Evolutionary conservation across 2,329 filamentous ascomycete genomes (phyloP).

Genomic region (Calonectria hongkongensis): DNA sequence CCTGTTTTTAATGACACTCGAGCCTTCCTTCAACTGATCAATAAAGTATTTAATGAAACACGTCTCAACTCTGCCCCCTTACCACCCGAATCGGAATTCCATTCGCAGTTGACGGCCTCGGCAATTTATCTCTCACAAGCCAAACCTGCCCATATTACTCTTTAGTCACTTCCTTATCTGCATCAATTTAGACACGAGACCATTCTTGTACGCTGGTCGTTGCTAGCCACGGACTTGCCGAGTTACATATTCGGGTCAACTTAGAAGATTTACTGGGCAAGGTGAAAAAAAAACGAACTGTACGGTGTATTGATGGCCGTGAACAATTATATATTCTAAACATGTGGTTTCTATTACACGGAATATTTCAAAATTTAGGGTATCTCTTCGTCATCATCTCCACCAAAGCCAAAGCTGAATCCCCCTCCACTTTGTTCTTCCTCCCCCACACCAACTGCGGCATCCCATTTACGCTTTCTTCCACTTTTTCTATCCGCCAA

Average conservation of each 20-base stretch:
- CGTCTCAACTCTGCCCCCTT: not conserved
- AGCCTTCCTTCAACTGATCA: slow-evolving; percentile 5
- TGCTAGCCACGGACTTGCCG: not conserved
- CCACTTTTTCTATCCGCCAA: slow-evolving; percentile 78
- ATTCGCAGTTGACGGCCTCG: not conserved
- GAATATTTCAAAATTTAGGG: slow-evolving; percentile 54
- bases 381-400: slow-evolving; percentile 69
- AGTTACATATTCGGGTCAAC: not conserved
- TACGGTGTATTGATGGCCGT: not conserved
- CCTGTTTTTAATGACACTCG: slow-evolving; percentile 23
- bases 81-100: not conserved
- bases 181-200: slow-evolving; percentile 3
- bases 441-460: slow-evolving; percentile 72
- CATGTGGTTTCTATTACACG: not conserved
- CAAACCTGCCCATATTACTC: not conserved
- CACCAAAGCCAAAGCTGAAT: slow-evolving; percentile 75
- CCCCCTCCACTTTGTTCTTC: slow-evolving; percentile 56
- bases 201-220: not conserved
- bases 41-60: slow-evolving; percentile 10
- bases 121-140: not conserved
- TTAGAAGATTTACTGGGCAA: not conserved
- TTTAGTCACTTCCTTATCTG: not conserved
- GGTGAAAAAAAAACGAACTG: not conserved
- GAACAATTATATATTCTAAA: too few relatives aligned
- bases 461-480: slow-evolving; percentile 91